Conservation (phyloP, 495 filamentous ascomycete genomes). For the Talaromyces ruber region DNA sequence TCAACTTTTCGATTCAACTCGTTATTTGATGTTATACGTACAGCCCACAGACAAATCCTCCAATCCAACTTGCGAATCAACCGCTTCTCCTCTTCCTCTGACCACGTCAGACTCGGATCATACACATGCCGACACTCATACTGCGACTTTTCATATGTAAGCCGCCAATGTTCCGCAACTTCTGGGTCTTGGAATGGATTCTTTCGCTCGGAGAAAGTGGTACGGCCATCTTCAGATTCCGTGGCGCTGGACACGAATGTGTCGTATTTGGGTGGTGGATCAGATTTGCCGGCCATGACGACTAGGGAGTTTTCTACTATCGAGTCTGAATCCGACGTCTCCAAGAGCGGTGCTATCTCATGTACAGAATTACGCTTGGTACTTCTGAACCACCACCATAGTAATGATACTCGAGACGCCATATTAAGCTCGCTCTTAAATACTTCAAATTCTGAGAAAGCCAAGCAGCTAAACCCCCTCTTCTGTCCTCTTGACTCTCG, state of each 20-base stretch:
- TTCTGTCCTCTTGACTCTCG: background rate
- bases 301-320: background rate
- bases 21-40: no score
- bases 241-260: background rate
- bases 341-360: background rate
- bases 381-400: background rate
- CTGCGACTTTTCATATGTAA: slow-evolving; percentile 38
- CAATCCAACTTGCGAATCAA: slow-evolving; percentile 31
- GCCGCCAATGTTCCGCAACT: slow-evolving; percentile 35
- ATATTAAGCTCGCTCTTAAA: background rate
- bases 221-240: background rate
- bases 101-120: slow-evolving; percentile 35
- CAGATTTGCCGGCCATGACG: background rate
- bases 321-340: background rate
- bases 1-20: no score
- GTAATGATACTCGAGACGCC: background rate
- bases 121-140: slow-evolving; percentile 51
- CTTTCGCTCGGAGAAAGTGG: background rate
- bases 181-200: slow-evolving; percentile 37
- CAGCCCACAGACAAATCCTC: slow-evolving; percentile 4
- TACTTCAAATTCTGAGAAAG: background rate
- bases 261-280: background rate
- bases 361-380: background rate
- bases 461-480: background rate
- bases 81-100: slow-evolving; percentile 35